Percentiles rank a stretch among this genome's conserved stretches.
Conservation (phyloP, 352 stramenopile species). For the Globisporangium nagaii region DNA sequence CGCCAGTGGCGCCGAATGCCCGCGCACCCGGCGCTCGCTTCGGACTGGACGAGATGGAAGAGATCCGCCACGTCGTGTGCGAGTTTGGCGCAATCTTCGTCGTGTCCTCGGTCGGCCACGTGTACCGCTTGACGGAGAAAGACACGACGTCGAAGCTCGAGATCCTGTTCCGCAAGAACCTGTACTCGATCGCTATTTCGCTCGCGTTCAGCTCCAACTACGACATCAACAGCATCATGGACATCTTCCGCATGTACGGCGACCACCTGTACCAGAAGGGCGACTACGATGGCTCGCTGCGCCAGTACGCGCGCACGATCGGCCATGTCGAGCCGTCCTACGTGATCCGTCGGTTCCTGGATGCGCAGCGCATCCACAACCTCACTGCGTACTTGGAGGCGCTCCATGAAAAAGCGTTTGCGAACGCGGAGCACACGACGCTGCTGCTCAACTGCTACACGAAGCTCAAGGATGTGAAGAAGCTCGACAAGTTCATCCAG, state of each 20-base stretch:
- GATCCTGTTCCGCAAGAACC: constrained; percentile 95
- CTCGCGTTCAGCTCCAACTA: constrained; percentile 95
- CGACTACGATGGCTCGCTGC: constrained; percentile 93
- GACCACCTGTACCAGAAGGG: constrained; percentile 98
- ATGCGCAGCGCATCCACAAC: constrained; percentile 96
- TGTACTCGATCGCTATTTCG: constrained; percentile 97
- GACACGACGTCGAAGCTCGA: constrained; percentile 95
- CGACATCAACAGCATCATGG: constrained; percentile 93
- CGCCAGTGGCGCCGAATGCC: constrained; percentile 24
- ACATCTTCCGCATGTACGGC: constrained; percentile 95
- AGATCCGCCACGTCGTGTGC: constrained; percentile 81
- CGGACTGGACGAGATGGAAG: constrained; percentile 80
- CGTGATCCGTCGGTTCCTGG: constrained; percentile 97
- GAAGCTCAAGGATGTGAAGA: constrained; percentile 92
- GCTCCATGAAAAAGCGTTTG: constrained; percentile 89
- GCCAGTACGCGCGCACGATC: constrained; percentile 97
- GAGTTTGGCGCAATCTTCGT: constrained; percentile 88
- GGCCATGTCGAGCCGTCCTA: constrained; percentile 97
- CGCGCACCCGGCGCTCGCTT: constrained; percentile 61
- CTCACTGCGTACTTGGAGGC: constrained; percentile 96
- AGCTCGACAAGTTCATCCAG: constrained; percentile 91
- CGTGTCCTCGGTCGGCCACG: constrained; percentile 75
- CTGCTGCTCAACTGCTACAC: constrained; percentile 95
- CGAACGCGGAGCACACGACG: constrained; percentile 91
- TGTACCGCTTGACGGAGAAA: constrained; percentile 94